phyloP scores from a whole-genome alignment of 306 rosid species.

The Gastrolobium villosum region DNA sequence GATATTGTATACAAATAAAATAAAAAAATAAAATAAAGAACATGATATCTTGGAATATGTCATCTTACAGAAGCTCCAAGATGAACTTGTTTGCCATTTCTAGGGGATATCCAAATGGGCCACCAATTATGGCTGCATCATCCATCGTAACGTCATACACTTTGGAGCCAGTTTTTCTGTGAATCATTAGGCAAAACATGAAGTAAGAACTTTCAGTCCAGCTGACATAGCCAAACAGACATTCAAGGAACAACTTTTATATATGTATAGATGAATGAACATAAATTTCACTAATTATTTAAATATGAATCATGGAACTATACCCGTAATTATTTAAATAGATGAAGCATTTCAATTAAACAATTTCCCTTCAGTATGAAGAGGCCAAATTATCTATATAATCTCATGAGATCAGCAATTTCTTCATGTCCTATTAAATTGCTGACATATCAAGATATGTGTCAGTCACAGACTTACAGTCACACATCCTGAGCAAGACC shows the following conservation, averaged over 20 bases:
- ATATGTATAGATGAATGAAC: background rate
- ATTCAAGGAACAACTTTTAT: background rate
- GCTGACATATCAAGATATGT: background rate
- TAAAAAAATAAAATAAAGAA: background rate
- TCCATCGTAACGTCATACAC: slow-evolving; percentile 78
- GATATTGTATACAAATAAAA: background rate
- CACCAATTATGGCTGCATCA: slow-evolving; percentile 88
- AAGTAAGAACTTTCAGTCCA: slow-evolving; percentile 28
- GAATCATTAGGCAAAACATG: slow-evolving; percentile 17
- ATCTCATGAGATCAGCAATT: background rate
- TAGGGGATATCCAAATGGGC: slow-evolving; percentile 84
- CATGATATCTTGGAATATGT: slow-evolving; percentile 28
- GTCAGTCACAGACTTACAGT: background rate
- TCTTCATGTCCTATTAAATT: background rate
- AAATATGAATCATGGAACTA: background rate
- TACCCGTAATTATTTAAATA: background rate
- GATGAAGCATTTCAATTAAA: background rate
- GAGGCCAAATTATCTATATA: background rate
- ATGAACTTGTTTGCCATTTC: slow-evolving; percentile 73
- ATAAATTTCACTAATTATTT: no score
- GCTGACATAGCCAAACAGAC: background rate
- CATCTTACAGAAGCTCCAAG: slow-evolving; percentile 80
- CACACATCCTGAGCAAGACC: background rate
- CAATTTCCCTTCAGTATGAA: background rate
- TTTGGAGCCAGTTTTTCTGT: slow-evolving; percentile 67